Base-by-base conservation (phyloP, 768 basidiomycete genomes). In the Leccinum ochraceum region DNA sequence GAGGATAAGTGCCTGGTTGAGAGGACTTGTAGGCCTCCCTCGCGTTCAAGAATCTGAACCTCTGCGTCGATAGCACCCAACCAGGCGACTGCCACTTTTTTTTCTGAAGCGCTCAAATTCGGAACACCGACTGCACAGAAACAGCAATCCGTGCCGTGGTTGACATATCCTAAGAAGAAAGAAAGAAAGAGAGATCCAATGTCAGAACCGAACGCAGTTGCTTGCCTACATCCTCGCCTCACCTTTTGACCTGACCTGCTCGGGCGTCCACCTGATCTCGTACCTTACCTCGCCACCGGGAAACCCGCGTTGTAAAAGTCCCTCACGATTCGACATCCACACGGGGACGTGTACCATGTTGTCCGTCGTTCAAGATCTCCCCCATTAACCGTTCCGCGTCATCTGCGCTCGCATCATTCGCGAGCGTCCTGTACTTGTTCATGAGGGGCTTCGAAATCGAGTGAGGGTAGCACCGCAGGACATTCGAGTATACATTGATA, bases 311-410 rank as follows among this genome's bases (percentile, higher is more conserved):
- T 70, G 14, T 79, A 70, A 65, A 90, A 72, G 66, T 92, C 24
- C 24, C 24, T 24, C 24, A 24, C 24, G 24, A 24, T 24, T 24
- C 24, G 24, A 24, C 24, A 24, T 59, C 44, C 88, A 75, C 44
- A 85, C 80, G 0, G 89, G 89, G 1, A 91, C 69, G 69, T 92
- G 80, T 8, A 92, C 89, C n/a, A n/a, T n/a, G n/a, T 69, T 89
- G 87, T 17, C 78, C 83, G 36, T 79, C 79, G 62, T 83, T 82
- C 64, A 86, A 64, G 32, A 89, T 82, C 28, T 85, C 79, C 1
- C 89, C 90, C 68, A 83, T 85, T 46, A 81, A 60, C 63, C 72
- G 77, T 60, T 70, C 65, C 20, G 83, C 79, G 24, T 24, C 24
- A 24, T 24, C 24, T 24, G 24, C 24, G 24, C 24, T 24, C 24